phyloP scores from a whole-genome alignment of 768 basidiomycete species.

The Tremella fuciformis region DNA sequence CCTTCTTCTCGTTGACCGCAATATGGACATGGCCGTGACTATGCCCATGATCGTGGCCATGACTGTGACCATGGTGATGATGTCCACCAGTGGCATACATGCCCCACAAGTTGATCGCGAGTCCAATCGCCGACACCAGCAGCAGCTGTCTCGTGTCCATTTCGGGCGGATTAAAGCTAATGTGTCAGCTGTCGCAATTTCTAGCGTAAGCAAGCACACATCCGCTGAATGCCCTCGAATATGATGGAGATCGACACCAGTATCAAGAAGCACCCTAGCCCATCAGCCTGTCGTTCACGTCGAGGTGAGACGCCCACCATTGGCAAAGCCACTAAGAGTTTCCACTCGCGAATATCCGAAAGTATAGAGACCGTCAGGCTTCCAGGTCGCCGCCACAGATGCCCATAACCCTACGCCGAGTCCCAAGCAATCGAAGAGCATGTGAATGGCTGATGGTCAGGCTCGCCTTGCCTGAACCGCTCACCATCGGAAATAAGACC shows the following conservation, averaged over 20 bases:
- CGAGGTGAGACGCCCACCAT: slow-evolving; percentile 76
- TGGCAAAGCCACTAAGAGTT: slow-evolving; percentile 95
- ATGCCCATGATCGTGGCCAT: slow-evolving; percentile 39
- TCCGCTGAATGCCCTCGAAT: slow-evolving; percentile 92
- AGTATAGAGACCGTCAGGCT: slow-evolving; percentile 87
- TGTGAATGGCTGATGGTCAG: slow-evolving; percentile 79
- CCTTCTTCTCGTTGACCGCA: slow-evolving; percentile 40
- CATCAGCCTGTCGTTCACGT: slow-evolving; percentile 47
- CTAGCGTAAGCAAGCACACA: slow-evolving; percentile 58
- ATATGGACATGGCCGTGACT: slow-evolving; percentile 34
- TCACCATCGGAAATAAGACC: slow-evolving; percentile 94
- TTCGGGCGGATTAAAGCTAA: slow-evolving; percentile 88
- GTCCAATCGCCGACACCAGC: slow-evolving; percentile 79
- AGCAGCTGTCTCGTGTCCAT: slow-evolving; percentile 91
- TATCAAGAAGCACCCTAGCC: slow-evolving; percentile 43
- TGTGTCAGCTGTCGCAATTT: background rate
- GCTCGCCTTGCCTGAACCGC: slow-evolving; percentile 29
- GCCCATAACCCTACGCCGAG: slow-evolving; percentile 93
- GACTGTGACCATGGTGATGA: slow-evolving; percentile 43
- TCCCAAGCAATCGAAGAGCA: slow-evolving; percentile 99
- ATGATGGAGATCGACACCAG: slow-evolving; percentile 93
- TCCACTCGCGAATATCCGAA: slow-evolving; percentile 97
- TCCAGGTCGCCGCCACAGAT: slow-evolving; percentile 97
- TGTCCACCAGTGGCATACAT: slow-evolving; percentile 96
- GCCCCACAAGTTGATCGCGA: slow-evolving; percentile 92